A percentile compares a stretch with the other conserved stretches of the same genome.
Evolutionary conservation across 805 yeast species (phyloP).

Genomic region (Yarrowia sp.): DNA sequence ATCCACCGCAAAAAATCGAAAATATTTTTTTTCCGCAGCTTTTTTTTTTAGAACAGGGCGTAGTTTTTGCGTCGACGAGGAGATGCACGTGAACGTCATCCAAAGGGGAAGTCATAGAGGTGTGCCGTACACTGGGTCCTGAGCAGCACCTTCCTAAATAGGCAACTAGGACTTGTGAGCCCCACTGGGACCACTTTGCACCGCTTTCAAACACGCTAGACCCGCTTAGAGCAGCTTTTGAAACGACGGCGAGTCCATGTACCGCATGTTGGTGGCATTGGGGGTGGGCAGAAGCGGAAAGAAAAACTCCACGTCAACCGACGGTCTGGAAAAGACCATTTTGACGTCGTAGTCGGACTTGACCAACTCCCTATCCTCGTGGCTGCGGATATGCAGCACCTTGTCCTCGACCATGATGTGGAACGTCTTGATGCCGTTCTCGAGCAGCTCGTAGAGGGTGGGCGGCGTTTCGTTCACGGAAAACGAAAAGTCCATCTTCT

Average conservation of each 20-base stretch:
- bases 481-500: slow-evolving; percentile 58
- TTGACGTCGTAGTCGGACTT: slow-evolving; percentile 24
- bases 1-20: background rate
- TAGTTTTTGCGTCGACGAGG: no score
- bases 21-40: background rate
- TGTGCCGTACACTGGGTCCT: background rate
- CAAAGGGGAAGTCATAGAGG: background rate
- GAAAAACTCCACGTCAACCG: slow-evolving; percentile 21
- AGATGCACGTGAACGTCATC: background rate
- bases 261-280: background rate
- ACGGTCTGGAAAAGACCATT: slow-evolving; percentile 5
- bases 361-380: slow-evolving; percentile 14
- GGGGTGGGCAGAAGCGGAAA: slow-evolving; percentile 21
- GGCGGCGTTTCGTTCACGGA: slow-evolving; percentile 73
- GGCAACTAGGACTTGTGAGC: background rate
- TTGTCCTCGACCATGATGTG: slow-evolving; percentile 45
- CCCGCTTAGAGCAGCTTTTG: background rate
- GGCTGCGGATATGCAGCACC: slow-evolving; percentile 34
- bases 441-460: slow-evolving; percentile 69
- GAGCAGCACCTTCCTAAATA: background rate
- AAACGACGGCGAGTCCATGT: slow-evolving; percentile 19
- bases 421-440: slow-evolving; percentile 74
- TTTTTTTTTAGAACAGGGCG: no score
- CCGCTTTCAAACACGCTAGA: background rate
- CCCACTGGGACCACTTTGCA: no score